Conservation (phyloP, 164 flowering plant genomes). For the Sedum album region DNA sequence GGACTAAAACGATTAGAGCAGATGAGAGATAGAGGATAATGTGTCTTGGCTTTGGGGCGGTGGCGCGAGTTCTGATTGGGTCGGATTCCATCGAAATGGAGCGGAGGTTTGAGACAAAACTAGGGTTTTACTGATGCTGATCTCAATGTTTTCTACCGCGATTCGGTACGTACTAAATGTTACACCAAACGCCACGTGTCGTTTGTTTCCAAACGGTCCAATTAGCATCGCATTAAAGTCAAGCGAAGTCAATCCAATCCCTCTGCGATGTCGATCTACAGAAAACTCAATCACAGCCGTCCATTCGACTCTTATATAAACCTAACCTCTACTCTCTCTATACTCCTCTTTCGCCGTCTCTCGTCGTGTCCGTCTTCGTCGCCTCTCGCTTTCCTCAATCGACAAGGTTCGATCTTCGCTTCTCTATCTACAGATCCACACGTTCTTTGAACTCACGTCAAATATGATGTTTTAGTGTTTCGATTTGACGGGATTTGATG, state of each 20-base stretch:
- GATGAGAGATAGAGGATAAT: background rate
- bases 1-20: background rate
- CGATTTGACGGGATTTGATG: background rate
- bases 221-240: background rate
- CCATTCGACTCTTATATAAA: background rate
- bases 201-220: no score
- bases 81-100: background rate
- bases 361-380: background rate
- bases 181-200: no score
- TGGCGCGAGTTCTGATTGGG: background rate
- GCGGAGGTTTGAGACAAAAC: background rate
- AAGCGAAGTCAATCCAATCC: background rate
- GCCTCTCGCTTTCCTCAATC: background rate
- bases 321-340: background rate
- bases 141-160: background rate
- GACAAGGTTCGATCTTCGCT: background rate
- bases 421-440: background rate
- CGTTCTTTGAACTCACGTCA: background rate
- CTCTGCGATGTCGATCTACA: background rate
- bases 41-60: background rate
- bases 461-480: background rate
- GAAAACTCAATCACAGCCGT: background rate
- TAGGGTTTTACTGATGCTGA: background rate
- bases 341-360: constrained; percentile 3
- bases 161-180: background rate